Base-by-base conservation (phyloP, 2,329 filamentous ascomycete genomes). In the Trichoderma sp. region DNA sequence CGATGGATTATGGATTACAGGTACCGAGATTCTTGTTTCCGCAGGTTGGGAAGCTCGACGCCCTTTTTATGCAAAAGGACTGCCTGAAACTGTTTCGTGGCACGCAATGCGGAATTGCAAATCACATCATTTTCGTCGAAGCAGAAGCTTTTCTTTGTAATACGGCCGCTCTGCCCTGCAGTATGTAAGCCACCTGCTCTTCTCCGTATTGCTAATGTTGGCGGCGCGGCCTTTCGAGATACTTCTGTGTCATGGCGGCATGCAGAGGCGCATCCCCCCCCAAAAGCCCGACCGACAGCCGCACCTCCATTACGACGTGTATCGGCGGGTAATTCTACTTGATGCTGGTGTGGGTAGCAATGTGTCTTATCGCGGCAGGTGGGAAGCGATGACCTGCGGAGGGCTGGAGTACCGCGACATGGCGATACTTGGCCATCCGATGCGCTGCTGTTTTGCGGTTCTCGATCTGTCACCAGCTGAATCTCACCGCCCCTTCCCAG, bases 201-300 rank as follows among this genome's bases (percentile, higher is more conserved):
- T 21, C 29, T 49, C 40, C 40, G 40, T 43, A 67, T 67, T 67
- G 63, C 37, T 67, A 67, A 67, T 67, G 58, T 43, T 33, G 52
- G 29, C 63, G 52, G 19, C 53, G 40, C 27, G 8, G 33, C 35
- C n/a, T 47, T 68, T 68, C 65, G 57, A 61, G 65, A 52, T 68
- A 68, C 57, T 68, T 68, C 65, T 68, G 65, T 68, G 64, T 68
- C 64, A 68, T 68, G 64, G 56, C 64, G 56, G 40, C 40, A 65
- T 65, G 62, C 62, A 65, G 43, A 57, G 16, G 62, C 35, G 27
- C 62, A 57, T 65, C n/a, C n/a, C 63, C 29, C 55, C 55, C 29
- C 21, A 52, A 67, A 67, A 67, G 55, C 35, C 29, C 55, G 63
- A 52, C 63, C 63, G 63, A 67, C 55, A 67, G 47, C 63, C 63